Evolutionary conservation across 768 basidiomycete species (phyloP).

Genomic region (Lactifluus subvellereus): DNA sequence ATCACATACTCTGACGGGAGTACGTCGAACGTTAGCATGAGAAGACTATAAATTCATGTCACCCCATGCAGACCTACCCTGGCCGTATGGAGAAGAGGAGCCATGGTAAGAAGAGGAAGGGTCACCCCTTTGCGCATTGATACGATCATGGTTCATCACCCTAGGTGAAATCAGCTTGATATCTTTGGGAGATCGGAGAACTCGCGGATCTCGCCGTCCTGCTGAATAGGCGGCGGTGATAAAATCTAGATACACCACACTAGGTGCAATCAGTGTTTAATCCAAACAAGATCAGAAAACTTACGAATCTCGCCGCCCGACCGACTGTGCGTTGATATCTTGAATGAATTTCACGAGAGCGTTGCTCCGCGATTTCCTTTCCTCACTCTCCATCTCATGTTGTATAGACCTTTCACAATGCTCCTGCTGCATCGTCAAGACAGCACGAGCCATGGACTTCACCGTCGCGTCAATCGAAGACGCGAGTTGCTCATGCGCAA

Average conservation of each 20-base stretch:
- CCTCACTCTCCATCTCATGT: neutral
- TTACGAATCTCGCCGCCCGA: neutral
- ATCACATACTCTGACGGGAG: neutral
- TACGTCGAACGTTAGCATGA: neutral
- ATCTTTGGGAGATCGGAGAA: neutral
- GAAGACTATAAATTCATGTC: neutral
- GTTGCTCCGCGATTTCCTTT: neutral
- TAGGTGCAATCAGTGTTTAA: neutral
- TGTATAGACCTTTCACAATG: neutral
- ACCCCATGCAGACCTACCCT: slow-evolving; percentile 1
- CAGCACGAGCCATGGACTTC: neutral
- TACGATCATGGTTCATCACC: neutral
- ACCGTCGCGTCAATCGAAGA: neutral
- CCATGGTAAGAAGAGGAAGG: neutral
- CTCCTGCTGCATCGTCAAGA: slow-evolving; percentile 10
- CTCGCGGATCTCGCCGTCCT: neutral
- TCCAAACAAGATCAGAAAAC: neutral
- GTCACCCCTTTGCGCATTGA: neutral
- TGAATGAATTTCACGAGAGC: neutral
- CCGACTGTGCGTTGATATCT: neutral
- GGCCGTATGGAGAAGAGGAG: neutral
- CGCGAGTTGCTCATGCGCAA: slow-evolving; percentile 6
- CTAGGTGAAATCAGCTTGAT: neutral
- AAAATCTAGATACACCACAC: neutral
- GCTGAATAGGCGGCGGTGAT: neutral